phyloP scores from a whole-genome alignment of 805 yeast species.

The Wickerhamomyces chaumierensis region DNA sequence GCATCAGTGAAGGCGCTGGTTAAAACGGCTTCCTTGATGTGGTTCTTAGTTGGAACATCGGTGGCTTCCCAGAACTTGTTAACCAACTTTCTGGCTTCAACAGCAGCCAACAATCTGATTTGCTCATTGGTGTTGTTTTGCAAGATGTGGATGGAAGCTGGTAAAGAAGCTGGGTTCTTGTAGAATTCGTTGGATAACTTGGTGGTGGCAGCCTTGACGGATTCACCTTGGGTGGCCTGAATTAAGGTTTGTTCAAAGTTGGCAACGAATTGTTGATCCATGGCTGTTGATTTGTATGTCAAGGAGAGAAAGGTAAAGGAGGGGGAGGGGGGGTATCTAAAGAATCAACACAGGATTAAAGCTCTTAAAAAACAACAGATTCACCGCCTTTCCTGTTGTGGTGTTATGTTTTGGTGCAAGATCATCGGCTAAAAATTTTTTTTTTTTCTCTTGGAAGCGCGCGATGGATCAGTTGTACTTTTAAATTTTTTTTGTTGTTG shows the following conservation, averaged over 20 bases:
- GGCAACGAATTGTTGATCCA: conserved; percentile 54
- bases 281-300: conserved; percentile 1
- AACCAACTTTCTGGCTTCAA: conserved; percentile 84
- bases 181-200: conserved; percentile 67
- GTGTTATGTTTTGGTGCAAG: too few species aligned
- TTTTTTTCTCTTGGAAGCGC: too few species aligned
- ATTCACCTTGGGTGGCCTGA: conserved; percentile 73
- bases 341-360: conserved; percentile 10
- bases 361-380: too few species aligned
- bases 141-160: conserved; percentile 73
- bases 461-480: too few species aligned
- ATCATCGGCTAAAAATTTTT: too few species aligned
- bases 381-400: too few species aligned
- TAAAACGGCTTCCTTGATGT: conserved; percentile 59
- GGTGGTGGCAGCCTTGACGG: conserved; percentile 75
- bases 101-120: conserved; percentile 87
- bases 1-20: conserved; percentile 57
- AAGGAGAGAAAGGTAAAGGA: too few species aligned
- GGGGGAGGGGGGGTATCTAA: neutral
- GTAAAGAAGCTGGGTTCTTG: conserved; percentile 58
- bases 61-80: conserved; percentile 49
- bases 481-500: too few species aligned
- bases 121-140: conserved; percentile 60
- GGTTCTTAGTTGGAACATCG: conserved; percentile 37
- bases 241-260: conserved; percentile 70